These are phyloP conservation scores for Hibiscus tridactylites DNA, from an alignment of 345 rosid genomes.

Conservation along the genomic window DNA sequence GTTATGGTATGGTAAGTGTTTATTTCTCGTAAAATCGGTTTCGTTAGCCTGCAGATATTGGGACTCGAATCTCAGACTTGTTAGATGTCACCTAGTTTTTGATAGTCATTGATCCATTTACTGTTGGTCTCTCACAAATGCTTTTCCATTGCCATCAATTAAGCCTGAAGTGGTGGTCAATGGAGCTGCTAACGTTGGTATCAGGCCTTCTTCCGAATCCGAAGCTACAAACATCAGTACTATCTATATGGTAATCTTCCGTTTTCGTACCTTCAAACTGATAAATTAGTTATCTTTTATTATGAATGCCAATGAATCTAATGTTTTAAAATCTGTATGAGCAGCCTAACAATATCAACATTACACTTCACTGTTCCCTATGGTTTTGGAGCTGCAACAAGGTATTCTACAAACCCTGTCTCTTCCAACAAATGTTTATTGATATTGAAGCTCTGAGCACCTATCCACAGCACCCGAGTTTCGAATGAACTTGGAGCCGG, in stretches of 20 bases:
- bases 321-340: background rate
- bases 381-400: constrained; percentile 6
- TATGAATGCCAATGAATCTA: background rate
- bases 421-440: background rate
- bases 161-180: constrained; percentile 60
- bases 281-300: background rate
- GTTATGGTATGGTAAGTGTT: constrained; percentile 27
- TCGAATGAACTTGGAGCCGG: constrained; percentile 9
- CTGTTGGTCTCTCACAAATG: background rate
- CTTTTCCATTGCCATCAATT: background rate
- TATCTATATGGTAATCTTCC: constrained; percentile 34
- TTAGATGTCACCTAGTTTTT: background rate
- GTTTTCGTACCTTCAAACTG: background rate
- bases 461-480: constrained; percentile 25
- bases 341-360: constrained; percentile 5
- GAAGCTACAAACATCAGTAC: constrained; percentile 43
- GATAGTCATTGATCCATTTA: too few relatives aligned
- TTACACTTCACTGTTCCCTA: constrained; percentile 5
- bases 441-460: background rate
- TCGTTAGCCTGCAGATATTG: too few relatives aligned
- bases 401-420: background rate
- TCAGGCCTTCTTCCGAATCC: constrained; percentile 42
- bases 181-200: constrained; percentile 34
- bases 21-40: background rate
- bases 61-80: background rate